Evolutionary conservation across 805 yeast genomes (phyloP), one percentile per base, ranked within the genome.

Genomic region (Metschnikowia henanensis): DNA sequence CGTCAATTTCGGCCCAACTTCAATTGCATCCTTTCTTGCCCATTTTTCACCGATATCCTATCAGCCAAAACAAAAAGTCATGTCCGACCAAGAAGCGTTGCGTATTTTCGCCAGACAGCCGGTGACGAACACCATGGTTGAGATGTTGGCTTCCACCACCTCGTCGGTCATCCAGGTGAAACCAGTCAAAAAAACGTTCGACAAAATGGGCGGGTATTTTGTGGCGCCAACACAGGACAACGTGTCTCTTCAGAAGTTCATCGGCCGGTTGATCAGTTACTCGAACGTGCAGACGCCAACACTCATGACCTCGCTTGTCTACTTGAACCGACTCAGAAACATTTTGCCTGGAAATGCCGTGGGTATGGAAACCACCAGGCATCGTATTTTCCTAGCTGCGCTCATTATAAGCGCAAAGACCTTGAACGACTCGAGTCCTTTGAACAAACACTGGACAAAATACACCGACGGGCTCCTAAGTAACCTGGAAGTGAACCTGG

Each of bases 251-350:
- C 67, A 68, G 34, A 66, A 66, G 19, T 92, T 94, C 70, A 91
- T 94, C 53, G 76, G 81, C 47, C 78, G 76, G 21, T 70, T 92
- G 49, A 83, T 92, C 55, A 73, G 73, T 42, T 81, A 86, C 57
- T 88, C 97, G 6, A 90, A 91, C 62, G 98, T 92, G 32, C 96
- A 90, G 66, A 87, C 96, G 4, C 89, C 97, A 28, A 92, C 98
- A 0, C 75, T 92, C 50, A 92, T 94, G 98, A 83, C 97, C 17
- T 78, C 96, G 5, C 73, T 91, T 42, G 91, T 90, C 13, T 92
- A 88, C 62, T 72, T 92, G 48, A 81, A 84, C 43, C 84, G 89
- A 52, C 73, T 94, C 55, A 80, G 92, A 54, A 76, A 79, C 41
- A 75, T 84, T 6, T 76, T 92, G 41, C 98, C 98, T 3, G 79